phyloP scores from a whole-genome alignment of 2,329 filamentous ascomycete species.

The Calonectria pseudoreteaudii region DNA sequence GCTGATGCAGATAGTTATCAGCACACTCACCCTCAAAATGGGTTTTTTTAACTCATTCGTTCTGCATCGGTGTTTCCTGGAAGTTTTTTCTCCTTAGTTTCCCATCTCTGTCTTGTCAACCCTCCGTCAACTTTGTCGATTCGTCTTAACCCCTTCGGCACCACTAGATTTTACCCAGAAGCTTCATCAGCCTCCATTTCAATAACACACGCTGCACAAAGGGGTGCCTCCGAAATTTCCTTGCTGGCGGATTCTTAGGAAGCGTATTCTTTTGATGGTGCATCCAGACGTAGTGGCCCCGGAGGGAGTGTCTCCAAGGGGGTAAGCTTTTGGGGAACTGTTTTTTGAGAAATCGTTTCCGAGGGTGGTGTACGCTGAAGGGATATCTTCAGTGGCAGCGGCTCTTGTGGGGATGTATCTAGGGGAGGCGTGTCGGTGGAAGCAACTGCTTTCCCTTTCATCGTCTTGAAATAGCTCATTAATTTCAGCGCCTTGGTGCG shows the following conservation, averaged over 20 bases:
- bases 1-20: conserved; percentile 20
- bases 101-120: conserved; percentile 58
- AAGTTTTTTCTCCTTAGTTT: conserved; percentile 43
- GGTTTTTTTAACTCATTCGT: conserved; percentile 1
- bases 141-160: conserved; percentile 57
- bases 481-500: conserved; percentile 51
- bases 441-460: not conserved
- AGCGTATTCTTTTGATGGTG: not conserved
- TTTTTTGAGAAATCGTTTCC: not conserved
- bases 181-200: conserved; percentile 53
- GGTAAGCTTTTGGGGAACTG: not conserved
- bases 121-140: conserved; percentile 60
- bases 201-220: conserved; percentile 61
- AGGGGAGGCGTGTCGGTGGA: not conserved
- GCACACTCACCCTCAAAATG: not conserved
- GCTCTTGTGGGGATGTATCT: not conserved
- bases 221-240: conserved; percentile 61
- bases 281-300: not conserved
- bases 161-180: conserved; percentile 40
- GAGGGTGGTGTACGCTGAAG: not conserved
- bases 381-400: no score
- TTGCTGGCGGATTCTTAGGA: conserved; percentile 28
- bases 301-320: not conserved
- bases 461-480: conserved; percentile 47
- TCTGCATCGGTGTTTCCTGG: conserved; percentile 6